phyloP scores from a whole-genome alignment of 2,329 filamentous ascomycete genomes.

The Trichoderma simmonsii region DNA sequence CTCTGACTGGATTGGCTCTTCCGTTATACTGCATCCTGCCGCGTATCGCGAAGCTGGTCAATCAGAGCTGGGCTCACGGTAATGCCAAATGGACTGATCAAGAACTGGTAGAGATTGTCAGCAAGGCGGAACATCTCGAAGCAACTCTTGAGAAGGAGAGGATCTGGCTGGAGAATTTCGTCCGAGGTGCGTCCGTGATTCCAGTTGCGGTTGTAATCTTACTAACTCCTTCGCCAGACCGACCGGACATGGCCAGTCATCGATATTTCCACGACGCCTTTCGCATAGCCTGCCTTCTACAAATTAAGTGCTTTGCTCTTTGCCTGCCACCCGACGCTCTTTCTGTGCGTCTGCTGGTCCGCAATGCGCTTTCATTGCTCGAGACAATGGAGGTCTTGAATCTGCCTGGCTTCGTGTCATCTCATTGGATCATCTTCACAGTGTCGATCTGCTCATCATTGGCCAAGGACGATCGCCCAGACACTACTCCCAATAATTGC shows the following conservation, averaged over 20 bases:
- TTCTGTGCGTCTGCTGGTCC: background rate
- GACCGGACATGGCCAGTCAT: background rate
- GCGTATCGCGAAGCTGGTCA: background rate
- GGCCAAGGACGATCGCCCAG: background rate
- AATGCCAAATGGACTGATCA: background rate
- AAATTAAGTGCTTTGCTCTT: background rate
- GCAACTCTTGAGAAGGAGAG: background rate
- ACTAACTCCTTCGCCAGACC: background rate
- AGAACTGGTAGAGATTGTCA: background rate
- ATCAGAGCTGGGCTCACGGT: background rate
- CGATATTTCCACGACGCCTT: background rate
- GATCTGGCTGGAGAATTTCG: background rate
- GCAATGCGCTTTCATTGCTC: background rate
- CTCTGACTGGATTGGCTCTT: background rate
- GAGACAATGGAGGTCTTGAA: background rate
- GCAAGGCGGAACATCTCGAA: background rate
- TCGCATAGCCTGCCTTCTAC: background rate
- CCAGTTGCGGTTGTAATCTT: background rate
- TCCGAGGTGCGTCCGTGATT: background rate
- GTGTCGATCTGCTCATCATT: background rate
- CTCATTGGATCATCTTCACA: background rate
- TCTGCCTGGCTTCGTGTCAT: background rate
- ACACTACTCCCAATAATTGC: background rate
- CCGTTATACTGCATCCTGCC: background rate
- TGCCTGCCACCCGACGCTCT: background rate